phyloP scores from a whole-genome alignment of 2,329 filamentous ascomycete genomes.

The Claviceps pazoutovae region DNA sequence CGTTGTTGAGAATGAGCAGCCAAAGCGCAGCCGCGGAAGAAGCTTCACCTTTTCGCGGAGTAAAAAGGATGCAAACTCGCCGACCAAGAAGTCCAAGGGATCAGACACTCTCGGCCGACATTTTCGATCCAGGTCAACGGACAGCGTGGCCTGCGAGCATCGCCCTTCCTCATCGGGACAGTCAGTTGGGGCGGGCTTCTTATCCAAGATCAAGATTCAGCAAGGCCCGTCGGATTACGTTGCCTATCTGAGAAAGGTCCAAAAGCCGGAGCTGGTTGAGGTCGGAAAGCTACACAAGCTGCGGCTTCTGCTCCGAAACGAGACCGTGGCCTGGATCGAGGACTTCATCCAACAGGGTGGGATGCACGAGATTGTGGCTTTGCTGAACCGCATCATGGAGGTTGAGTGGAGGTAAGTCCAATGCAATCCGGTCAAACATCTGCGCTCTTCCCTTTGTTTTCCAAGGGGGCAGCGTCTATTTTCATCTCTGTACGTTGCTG shows the following conservation, averaged over 20 bases:
- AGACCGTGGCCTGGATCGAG: slow-evolving; percentile 92
- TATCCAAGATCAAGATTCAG: slow-evolving; percentile 59
- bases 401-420: slow-evolving; percentile 73
- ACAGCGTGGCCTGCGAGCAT: slow-evolving; percentile 49
- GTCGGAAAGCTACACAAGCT: slow-evolving; percentile 94
- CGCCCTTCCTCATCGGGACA: slow-evolving; percentile 35
- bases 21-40: slow-evolving; percentile 30
- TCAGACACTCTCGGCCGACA: slow-evolving; percentile 47
- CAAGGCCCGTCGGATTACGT: slow-evolving; percentile 76
- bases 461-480: neutral
- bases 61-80: slow-evolving; percentile 49
- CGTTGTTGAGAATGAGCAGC: slow-evolving; percentile 33
- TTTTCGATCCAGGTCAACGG: slow-evolving; percentile 58
- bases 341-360: slow-evolving; percentile 79
- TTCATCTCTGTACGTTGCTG: no score
- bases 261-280: slow-evolving; percentile 71
- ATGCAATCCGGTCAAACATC: neutral
- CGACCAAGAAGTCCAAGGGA: slow-evolving; percentile 58
- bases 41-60: slow-evolving; percentile 65
- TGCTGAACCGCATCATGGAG: slow-evolving; percentile 83
- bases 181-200: slow-evolving; percentile 41
- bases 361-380: slow-evolving; percentile 77
- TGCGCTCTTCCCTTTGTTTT: neutral
- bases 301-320: slow-evolving; percentile 75
- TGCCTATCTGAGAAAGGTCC: slow-evolving; percentile 65